These are phyloP conservation scores for Microbotryum violaceum DNA, from an alignment of 1,284 basidiomycete genomes.

Conservation along the genomic window DNA sequence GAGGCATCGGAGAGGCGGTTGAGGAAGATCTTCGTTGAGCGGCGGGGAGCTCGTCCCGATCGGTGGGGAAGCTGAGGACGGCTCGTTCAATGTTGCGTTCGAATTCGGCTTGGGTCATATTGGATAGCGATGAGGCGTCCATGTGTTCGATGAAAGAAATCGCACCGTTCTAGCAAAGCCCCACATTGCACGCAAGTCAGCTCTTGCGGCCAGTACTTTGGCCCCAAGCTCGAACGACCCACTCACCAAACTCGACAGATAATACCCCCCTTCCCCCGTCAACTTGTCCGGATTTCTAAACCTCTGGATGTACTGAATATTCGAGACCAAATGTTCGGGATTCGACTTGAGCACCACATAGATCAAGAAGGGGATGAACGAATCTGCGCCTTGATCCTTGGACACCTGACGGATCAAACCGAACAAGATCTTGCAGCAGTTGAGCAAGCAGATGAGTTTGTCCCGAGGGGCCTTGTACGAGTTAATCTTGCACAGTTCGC, in stretches of 20 bases:
- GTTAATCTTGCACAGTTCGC: constrained; percentile 94
- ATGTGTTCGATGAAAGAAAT: constrained; percentile 94
- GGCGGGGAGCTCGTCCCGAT: background rate
- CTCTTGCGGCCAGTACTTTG: background rate
- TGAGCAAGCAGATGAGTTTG: constrained; percentile 95
- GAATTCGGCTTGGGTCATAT: constrained; percentile 87
- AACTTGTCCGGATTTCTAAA: constrained; percentile 85
- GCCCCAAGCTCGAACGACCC: background rate
- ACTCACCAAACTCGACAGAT: constrained; percentile 82
- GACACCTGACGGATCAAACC: constrained; percentile 84
- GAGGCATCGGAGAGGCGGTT: constrained; percentile 22
- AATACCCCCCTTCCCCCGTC: constrained; percentile 93
- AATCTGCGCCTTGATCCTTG: constrained; percentile 55
- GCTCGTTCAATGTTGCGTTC: constrained; percentile 82
- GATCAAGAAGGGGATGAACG: constrained; percentile 90
- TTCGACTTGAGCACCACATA: constrained; percentile 90
- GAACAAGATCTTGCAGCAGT: constrained; percentile 98
- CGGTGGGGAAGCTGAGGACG: constrained; percentile 59
- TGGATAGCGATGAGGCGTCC: constrained; percentile 86
- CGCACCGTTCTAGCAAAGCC: constrained; percentile 60
- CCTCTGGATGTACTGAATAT: constrained; percentile 94
- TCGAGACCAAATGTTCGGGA: constrained; percentile 85
- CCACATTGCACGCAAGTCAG: background rate
- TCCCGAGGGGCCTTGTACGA: constrained; percentile 98
- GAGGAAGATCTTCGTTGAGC: constrained; percentile 41